Conservation (phyloP, 2,329 filamentous ascomycete species). For the Biscogniauxia sp. region DNA sequence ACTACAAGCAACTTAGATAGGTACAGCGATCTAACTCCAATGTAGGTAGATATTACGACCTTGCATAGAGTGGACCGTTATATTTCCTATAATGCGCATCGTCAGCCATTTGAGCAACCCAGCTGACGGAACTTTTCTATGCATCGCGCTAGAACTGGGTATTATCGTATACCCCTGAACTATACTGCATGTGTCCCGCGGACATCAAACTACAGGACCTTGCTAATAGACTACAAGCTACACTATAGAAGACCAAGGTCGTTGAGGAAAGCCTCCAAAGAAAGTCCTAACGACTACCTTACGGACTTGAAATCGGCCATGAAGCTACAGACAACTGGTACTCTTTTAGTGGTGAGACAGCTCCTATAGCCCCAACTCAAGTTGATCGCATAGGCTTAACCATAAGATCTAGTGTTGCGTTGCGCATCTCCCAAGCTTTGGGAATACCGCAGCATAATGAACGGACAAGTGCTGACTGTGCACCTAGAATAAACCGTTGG, state of each 20-base stretch:
- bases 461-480: neutral
- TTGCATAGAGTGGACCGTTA: too few species aligned
- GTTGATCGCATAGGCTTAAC: too few species aligned
- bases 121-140: neutral
- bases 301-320: too few species aligned
- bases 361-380: too few species aligned
- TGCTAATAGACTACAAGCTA: too few species aligned
- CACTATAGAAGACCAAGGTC: too few species aligned
- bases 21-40: neutral
- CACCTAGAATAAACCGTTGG: neutral
- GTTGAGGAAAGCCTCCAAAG: too few species aligned
- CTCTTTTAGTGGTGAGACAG: too few species aligned
- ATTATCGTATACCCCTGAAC: neutral
- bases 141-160: neutral
- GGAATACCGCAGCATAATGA: neutral
- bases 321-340: too few species aligned
- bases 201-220: too few species aligned
- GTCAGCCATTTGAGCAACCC: neutral
- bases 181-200: neutral
- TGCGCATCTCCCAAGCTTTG: neutral
- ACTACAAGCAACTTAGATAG: neutral
- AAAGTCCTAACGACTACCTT: too few species aligned
- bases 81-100: neutral
- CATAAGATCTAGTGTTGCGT: too few species aligned
- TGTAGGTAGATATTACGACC: neutral